A percentile compares a stretch with the other conserved stretches of the same genome.
Conservation (phyloP, 345 rosid genomes). For the Kandelia obovata region DNA sequence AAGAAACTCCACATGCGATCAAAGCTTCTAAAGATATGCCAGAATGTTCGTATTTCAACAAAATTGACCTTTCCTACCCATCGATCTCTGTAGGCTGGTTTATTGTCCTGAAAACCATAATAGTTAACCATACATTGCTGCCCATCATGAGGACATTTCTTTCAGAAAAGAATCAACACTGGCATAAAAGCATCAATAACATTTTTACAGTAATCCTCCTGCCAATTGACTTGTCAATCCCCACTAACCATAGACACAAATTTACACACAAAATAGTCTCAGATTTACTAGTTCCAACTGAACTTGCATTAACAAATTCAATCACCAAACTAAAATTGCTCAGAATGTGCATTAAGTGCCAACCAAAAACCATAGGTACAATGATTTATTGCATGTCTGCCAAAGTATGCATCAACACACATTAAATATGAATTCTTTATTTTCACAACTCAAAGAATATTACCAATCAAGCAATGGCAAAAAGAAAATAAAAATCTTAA, state of each 20-base stretch:
- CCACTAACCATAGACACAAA: neutral
- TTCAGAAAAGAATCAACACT: neutral
- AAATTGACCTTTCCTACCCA: conserved; percentile 98
- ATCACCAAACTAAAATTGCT: too few species aligned
- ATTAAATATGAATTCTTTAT: neutral
- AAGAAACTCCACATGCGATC: conserved; percentile 99
- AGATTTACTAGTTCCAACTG: too few species aligned
- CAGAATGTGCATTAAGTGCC: too few species aligned
- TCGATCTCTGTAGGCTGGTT: conserved; percentile 53
- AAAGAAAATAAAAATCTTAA: neutral
- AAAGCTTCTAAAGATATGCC: conserved; percentile 97
- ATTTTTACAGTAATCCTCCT: too few species aligned
- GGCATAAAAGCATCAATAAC: too few species aligned
- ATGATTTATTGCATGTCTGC: neutral
- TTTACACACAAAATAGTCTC: too few species aligned
- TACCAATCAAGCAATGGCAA: neutral
- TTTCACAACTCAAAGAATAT: neutral
- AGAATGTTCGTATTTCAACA: conserved; percentile 95
- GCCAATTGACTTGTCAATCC: neutral
- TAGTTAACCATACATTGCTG: conserved; percentile 2
- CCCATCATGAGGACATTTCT: neutral
- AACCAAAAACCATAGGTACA: neutral
- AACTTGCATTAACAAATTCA: too few species aligned
- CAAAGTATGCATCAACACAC: neutral
- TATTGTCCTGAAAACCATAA: conserved; percentile 55